Percentiles rank a stretch among this genome's conserved stretches.
These are phyloP conservation scores for Torrubiellomyces zombiae DNA, from an alignment of 2,329 filamentous ascomycete species.

Conservation along the genomic window DNA sequence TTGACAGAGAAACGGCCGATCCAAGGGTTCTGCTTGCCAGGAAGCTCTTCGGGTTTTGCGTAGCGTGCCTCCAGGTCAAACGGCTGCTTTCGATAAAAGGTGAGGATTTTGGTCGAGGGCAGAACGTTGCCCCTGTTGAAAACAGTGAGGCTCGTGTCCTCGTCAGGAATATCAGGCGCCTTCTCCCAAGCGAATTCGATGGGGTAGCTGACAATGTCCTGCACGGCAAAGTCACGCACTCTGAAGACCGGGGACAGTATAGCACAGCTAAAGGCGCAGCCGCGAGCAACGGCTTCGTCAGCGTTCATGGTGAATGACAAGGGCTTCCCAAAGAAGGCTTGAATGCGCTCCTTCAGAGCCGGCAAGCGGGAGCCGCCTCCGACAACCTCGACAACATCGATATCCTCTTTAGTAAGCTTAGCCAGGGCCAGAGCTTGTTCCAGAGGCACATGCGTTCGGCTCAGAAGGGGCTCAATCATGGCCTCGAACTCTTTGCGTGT, in stretches of 20 bases:
- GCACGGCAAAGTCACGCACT: constrained; percentile 91
- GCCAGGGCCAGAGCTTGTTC: constrained; percentile 91
- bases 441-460: constrained; percentile 54
- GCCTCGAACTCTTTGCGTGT: constrained; percentile 90
- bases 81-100: constrained; percentile 95
- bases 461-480: constrained; percentile 70
- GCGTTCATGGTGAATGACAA: constrained; percentile 97
- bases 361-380: constrained; percentile 92
- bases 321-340: constrained; percentile 78
- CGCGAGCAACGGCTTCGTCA: constrained; percentile 89
- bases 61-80: constrained; percentile 96
- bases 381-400: constrained; percentile 84
- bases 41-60: constrained; percentile 68
- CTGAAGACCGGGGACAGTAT: constrained; percentile 96
- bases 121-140: constrained; percentile 96
- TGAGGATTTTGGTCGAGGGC: constrained; percentile 97
- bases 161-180: constrained; percentile 92
- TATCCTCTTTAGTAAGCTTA: constrained; percentile 79
- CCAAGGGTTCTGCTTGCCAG: constrained; percentile 83
- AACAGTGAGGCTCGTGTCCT: constrained; percentile 92
- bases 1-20: constrained; percentile 97
- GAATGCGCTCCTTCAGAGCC: constrained; percentile 75
- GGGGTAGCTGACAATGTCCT: constrained; percentile 95
- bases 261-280: constrained; percentile 93
- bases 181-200: constrained; percentile 99